These are phyloP conservation scores for Dothiorella sarmentorum DNA, from an alignment of 2,329 filamentous ascomycete species.

Conservation along the genomic window DNA sequence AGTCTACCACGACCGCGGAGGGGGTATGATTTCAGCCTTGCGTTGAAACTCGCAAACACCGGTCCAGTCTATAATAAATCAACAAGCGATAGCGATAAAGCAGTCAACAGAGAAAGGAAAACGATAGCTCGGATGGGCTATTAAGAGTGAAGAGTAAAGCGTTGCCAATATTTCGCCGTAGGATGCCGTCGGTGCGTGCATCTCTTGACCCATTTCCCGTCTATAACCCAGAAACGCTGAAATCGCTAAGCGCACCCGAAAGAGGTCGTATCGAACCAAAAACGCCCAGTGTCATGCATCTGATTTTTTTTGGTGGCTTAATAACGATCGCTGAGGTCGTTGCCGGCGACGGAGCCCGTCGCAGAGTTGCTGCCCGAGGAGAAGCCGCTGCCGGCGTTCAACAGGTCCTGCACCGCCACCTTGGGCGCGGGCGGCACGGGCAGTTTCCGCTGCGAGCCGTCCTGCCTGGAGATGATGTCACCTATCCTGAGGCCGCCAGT, in stretches of 20 bases:
- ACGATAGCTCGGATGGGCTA: background rate
- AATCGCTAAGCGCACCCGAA: constrained; percentile 18
- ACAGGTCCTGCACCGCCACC: constrained; percentile 79
- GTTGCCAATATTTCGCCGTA: constrained; percentile 15
- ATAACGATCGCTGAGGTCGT: constrained; percentile 38
- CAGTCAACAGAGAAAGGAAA: constrained; percentile 15
- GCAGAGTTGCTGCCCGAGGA: constrained; percentile 74
- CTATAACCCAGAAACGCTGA: constrained; percentile 16
- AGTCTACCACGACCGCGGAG: constrained; percentile 16
- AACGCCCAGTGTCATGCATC: constrained; percentile 17
- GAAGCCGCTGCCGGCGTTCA: constrained; percentile 64
- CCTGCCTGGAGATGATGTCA: constrained; percentile 87
- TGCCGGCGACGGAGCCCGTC: constrained; percentile 71
- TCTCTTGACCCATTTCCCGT: constrained; percentile 11
- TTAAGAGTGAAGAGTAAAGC: constrained; percentile 17
- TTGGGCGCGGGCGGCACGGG: constrained; percentile 89
- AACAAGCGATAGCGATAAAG: constrained; percentile 10
- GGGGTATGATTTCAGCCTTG: constrained; percentile 18
- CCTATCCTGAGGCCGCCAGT: constrained; percentile 72
- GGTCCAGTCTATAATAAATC: constrained; percentile 17
- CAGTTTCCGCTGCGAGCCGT: constrained; percentile 84
- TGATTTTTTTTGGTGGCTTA: constrained; percentile 20
- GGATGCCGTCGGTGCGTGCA: background rate
- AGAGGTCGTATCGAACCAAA: constrained; percentile 14
- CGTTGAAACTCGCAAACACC: constrained; percentile 17